Base-by-base conservation (phyloP, 108 stramenopile genomes). In the Cylindrotheca fusiformis region DNA sequence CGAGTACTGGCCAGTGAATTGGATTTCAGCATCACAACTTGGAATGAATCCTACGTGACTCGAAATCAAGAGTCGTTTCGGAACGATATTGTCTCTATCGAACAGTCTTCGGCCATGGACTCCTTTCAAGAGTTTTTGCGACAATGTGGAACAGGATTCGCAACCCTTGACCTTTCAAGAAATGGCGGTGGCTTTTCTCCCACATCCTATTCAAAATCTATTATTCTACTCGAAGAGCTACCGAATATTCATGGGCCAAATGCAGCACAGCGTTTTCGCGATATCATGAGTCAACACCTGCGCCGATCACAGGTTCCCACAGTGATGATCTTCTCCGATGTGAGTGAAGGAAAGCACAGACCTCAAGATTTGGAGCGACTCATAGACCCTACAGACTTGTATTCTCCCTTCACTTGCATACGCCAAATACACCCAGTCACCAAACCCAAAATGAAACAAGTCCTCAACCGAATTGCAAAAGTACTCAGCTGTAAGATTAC, bases 61-160 rank as follows among this genome's bases (percentile, higher is more conserved):
- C 27, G 74, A 8, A 27, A 32, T 25, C 31, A 46, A 14, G 65
- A 55, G 2, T 26, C 22, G 1, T 19, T 19, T 55, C 48, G 32
- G 1, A 52, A 33, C 47, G 22, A 45, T 19, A 26, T 63, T n/a
- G 31, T 74, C 33, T 60, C 72, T 2, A 60, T 82, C 21, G 68
- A 76, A 46, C 48, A 68, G 23, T 60, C 75, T 20, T 72, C 75
- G 8, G 67, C 78, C 4, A 21, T 92, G 65, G 58, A 68, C 48
- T 87, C 84, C 29, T 94, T 90, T 78, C 69, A 84, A 22, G 83
- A 87, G 36, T 94, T 90, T 68, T 73, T 94, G 48, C 60, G 58
- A 20, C 57, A 62, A 48, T 56, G 61, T 57, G 87, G 85, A 24
- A 49, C 71, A 30, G 90, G 90, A 1, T 83, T 73, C 64, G 33